Conservation (phyloP, 1,139 yeast genomes). For the Pichia cactophila region DNA sequence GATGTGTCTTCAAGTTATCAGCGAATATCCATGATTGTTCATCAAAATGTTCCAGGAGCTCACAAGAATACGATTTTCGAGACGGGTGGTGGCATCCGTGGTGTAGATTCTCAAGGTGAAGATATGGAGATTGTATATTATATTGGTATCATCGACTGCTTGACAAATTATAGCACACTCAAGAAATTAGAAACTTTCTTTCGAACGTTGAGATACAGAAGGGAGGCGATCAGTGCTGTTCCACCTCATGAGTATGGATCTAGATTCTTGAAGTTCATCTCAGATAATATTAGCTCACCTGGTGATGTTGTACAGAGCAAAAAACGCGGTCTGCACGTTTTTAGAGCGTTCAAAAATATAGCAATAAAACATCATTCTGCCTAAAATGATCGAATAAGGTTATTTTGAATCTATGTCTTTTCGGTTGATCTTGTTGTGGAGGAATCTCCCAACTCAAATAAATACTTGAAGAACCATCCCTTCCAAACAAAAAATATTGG, state of each 20-base stretch:
- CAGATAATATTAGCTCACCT: constrained; percentile 24
- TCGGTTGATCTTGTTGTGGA: constrained; percentile 1
- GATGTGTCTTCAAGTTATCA: constrained; percentile 19
- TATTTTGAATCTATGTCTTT: background rate
- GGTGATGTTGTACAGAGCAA: constrained; percentile 1
- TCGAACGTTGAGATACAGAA: constrained; percentile 64
- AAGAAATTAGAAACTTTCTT: constrained; percentile 83
- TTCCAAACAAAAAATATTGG: background rate
- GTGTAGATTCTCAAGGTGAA: constrained; percentile 58
- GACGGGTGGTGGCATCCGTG: constrained; percentile 68
- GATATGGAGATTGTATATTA: constrained; percentile 73
- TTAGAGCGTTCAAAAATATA: constrained; percentile 7
- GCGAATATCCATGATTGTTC: constrained; percentile 18
- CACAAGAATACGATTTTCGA: constrained; percentile 16
- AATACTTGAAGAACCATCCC: background rate
- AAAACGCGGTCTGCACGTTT: constrained; percentile 3
- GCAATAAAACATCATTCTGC: constrained; percentile 2
- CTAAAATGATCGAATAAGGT: background rate
- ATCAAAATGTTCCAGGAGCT: constrained; percentile 21
- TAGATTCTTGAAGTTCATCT: constrained; percentile 69
- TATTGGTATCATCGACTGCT: constrained; percentile 88
- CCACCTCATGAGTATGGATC: constrained; percentile 90
- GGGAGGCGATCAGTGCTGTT: constrained; percentile 73
- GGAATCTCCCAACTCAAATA: constrained; percentile 4
- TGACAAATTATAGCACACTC: constrained; percentile 72